Base-by-base conservation (phyloP, 176 grass and related monocot species). In the Canna indica region DNA sequence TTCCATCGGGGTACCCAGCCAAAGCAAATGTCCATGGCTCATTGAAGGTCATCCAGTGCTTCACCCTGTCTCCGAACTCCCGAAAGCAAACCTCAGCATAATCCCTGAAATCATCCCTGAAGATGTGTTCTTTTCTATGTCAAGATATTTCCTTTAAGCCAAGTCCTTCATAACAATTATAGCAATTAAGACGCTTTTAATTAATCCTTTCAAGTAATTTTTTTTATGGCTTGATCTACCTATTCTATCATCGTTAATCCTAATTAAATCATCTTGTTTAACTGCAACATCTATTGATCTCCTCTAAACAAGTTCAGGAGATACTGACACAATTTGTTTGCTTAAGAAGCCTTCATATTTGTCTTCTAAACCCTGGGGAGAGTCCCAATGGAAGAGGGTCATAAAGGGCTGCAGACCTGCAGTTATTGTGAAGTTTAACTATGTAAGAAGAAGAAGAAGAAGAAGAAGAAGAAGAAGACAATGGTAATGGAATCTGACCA, bases 31-130 rank as follows among this genome's bases (percentile, higher is more conserved):
- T 71, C 42, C 39, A 36, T 39, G 87, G 87, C 61, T 90, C 86
- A 34, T 89, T 89, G 73, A 89, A 85, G 20, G 86, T 85, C 30
- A 61, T 85, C 86, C 86, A 89, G 32, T 79, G 54, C 34, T 89
- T 82, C 71, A 89, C 82, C 47, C 86, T 79, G 61, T 85, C 82
- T 18, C 86, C 86, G 47, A 89, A 89, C 72, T 77, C 78, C 67
- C 61, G 73, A 29, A 89, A 85, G 69, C 82, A 85, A 17, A 90
- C 68, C 14, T 85, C 80, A 3, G 75, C 80, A 32, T 77, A 85
- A 22, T 83, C 77, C 22, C 79, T 58, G 61, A 76, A 85, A 47
- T 85, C 83, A 9, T 67, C 66, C 8, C 87, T 88, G 64, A 29
- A 47, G n/a, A 16, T n/a, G n/a, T n/a, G n/a, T n/a, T n/a, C n/a